Evolutionary conservation across 1,139 yeast genomes (phyloP), one percentile per base, ranked within the genome.

Genomic region (Geotrichum candidum): DNA sequence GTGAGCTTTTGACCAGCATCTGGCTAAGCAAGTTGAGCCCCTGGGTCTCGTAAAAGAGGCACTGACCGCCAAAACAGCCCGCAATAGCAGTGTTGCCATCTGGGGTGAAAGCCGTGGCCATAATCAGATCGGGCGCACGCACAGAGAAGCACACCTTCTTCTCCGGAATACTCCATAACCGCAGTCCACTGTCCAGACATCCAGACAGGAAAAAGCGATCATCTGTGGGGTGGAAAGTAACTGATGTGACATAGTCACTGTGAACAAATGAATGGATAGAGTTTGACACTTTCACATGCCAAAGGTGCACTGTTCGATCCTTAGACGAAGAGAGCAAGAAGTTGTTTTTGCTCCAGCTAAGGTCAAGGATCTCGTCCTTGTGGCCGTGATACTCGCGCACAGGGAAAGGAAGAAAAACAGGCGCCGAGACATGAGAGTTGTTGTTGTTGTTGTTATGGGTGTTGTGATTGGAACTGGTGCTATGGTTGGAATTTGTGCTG

Each of bases 311-410:
- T 0, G 96, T 87, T 66, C 84, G 83, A 74, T 92, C 98, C 88
- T 89, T 89, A 9, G 96, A 87, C 2, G 96, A 87, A 0, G 96
- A 81, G 1, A 91, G 72, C 45, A 92, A 73, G 67, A 92, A 92
- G 70, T 87, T 87, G 74, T 91, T 91, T 67, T 87, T 88, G 61
- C 96, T 87, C 98, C 98, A 92, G 68, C 90, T 90, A 52, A 92
- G 72, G 11, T 89, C 84, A 48, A 90, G 74, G 27, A 92, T 80
- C 65, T 90, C 88, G 57, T 82, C 82, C 0, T 82, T 75, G 73
- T 92, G 98, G 33, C 90, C 95, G 55, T 73, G 75, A 65, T 84
- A 87, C 22, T 81, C 80, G 38, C 83, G 78, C 15, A 80, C 72
- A 0, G 97, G 97, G 31, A 73, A 73, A n/a, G 84, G 83, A 67